Base-by-base conservation (phyloP, 2,329 filamentous ascomycete species). In the Arthrobotrys sphaeroides region DNA sequence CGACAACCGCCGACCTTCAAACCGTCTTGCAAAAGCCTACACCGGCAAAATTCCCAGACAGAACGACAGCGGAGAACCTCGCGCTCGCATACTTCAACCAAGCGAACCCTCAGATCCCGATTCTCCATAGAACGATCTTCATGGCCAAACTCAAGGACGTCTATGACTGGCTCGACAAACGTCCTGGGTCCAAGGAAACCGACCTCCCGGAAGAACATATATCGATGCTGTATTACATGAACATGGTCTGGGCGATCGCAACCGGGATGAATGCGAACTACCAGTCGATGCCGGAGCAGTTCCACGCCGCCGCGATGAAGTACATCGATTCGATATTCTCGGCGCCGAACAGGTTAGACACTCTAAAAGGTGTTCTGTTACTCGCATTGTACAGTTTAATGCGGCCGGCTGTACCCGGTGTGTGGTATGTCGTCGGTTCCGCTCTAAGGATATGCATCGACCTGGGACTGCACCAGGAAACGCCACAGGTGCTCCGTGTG, bases 201-300 rank as follows among this genome's bases (percentile, higher is more conserved):
- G 90, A 3, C 87, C 92, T 9, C 87, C 91, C 73, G 42, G 64
- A 47, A 12, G 77, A 79, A 42, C 69, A 79, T 18, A 64, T 77
- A 18, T 65, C 78, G 64, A 93, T 97, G 82, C 86, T 96, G 12
- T 98, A 97, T 83, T 89, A 95, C 84, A 86, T 97, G 78, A 97
- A 97, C 82, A 97, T 98, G 84, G 94, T 98, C 16, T 98, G 96
- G 83, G 94, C 94, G 10, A 97, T 98, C 80, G 94, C 94, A 5
- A 90, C 92, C n/a, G 94, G 93, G 20, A 96, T 97, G 77, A 66
- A 81, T 76, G 73, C 78, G 77, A 55, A 80, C 78, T 72, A 84
- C 78, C 85, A 88, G 84, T 68, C 89, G 77, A 92, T 96, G 81
- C 93, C 94, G 0, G 94, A 98, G 82, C 93, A 97, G 82, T 98